phyloP scores from a whole-genome alignment of 495 filamentous ascomycete genomes.

The Penicillium chermesinum region DNA sequence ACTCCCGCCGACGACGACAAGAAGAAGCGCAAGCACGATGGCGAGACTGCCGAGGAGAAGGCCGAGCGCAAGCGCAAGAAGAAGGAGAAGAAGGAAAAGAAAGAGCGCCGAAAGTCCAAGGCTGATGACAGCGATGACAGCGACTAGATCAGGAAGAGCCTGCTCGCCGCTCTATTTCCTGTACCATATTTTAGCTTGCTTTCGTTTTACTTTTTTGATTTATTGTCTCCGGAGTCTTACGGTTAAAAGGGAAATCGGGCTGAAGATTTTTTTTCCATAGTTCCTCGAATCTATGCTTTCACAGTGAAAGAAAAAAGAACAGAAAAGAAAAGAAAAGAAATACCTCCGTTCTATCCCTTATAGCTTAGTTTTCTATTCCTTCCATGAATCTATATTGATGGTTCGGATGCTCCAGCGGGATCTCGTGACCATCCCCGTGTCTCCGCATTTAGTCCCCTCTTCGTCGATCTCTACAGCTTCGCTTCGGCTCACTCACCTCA shows the following conservation, averaged over 20 bases:
- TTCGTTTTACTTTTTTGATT: constrained; percentile 15
- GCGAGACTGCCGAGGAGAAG: constrained; percentile 70
- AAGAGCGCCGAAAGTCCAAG: constrained; percentile 58
- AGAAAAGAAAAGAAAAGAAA: background rate
- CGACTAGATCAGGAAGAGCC: constrained; percentile 43
- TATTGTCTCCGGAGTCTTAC: constrained; percentile 36
- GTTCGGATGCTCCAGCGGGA: too few species aligned
- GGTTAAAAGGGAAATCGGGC: constrained; percentile 40
- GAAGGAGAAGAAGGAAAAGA: constrained; percentile 71
- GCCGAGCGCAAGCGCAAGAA: constrained; percentile 71
- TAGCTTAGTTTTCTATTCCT: too few species aligned
- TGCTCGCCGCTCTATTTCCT: constrained; percentile 29
- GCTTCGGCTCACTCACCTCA: background rate
- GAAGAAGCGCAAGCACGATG: constrained; percentile 82
- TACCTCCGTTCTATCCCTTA: too few species aligned
- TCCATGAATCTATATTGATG: too few species aligned
- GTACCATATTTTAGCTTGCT: constrained; percentile 42
- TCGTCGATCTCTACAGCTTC: background rate
- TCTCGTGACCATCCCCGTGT: background rate
- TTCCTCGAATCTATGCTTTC: constrained; percentile 7
- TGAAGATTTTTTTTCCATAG: constrained; percentile 17
- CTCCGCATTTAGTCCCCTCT: background rate
- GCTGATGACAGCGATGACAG: constrained; percentile 55
- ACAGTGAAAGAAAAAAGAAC: background rate
- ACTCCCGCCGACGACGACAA: constrained; percentile 38